Conservation (phyloP, 192 early-diverging fungal species). For the Neocallimastix lanati region DNA sequence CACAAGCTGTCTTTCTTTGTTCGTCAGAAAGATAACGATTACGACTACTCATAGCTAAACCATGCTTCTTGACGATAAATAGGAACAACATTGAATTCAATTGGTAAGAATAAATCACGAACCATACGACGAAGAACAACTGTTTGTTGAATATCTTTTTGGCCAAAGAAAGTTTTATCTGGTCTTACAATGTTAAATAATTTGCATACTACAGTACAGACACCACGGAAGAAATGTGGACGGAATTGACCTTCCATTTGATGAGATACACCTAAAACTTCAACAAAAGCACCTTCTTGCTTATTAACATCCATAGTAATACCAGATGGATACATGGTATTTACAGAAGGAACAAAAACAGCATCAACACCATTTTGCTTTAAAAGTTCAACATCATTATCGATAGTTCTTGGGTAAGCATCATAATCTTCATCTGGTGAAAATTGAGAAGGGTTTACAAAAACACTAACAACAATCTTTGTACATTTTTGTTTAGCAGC, state of each 20-base stretch:
- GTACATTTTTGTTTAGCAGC: constrained; percentile 40
- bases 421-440: constrained; percentile 85
- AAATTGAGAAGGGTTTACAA: constrained; percentile 98
- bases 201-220: constrained; percentile 85
- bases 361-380: constrained; percentile 24
- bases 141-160: constrained; percentile 95
- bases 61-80: constrained; percentile 64
- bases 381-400: constrained; percentile 53
- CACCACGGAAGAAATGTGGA: constrained; percentile 92
- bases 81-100: constrained; percentile 45
- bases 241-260: constrained; percentile 84
- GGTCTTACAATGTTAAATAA: constrained; percentile 81
- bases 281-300: constrained; percentile 82
- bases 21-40: constrained; percentile 65
- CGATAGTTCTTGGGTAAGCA: constrained; percentile 74
- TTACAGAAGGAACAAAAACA: constrained; percentile 43
- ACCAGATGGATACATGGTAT: constrained; percentile 86
- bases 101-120: constrained; percentile 66
- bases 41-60: constrained; percentile 76
- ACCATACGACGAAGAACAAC: constrained; percentile 58
- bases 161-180: constrained; percentile 72
- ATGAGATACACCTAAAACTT: constrained; percentile 71
- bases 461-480: constrained; percentile 64
- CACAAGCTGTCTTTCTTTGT: constrained; percentile 46
- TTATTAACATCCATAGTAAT: constrained; percentile 58